Base-by-base conservation (phyloP, 208 protist species). In the Phytomonas sp. region DNA sequence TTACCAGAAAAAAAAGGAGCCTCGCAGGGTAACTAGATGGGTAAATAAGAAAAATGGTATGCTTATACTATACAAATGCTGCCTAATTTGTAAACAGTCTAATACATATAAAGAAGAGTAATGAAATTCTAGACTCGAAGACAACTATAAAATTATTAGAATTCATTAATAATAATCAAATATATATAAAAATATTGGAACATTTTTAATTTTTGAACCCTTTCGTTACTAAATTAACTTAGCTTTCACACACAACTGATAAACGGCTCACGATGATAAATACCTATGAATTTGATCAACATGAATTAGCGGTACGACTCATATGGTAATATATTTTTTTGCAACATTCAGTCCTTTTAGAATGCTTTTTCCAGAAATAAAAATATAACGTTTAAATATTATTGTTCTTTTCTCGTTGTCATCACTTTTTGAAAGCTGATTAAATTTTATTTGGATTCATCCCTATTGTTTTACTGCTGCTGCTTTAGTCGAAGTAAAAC, bases 131-230 rank as follows among this genome's bases (percentile, higher is more conserved):
- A 1, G 13, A 15, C 13, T 17, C 23, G 3, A 4, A 43, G 23
- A 17, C 9, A 64, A 23, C 13, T 15, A 64, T 64, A 64, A 64
- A 64, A 3, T 43, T 43, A 34, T 62, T 17, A 23, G 11, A 43
- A 23, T 64, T 40, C 23, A 60, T n/a, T n/a, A 60, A 28, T 40
- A 23, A 17, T 17, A n/a, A 2, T 2, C 31, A 3, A 43, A n/a
- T 43, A 64, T 64, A 40, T 64, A 64, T 43, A 60, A 64, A 64
- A 23, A 64, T 20, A 17, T 64, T 3, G 31, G 9, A 64, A 5
- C 9, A 43, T 64, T 64, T 34, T 64, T 17, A 23, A 15, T 64
- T n/a, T 40, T 6, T 40, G 23, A 43, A 20, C 9, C 13, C 13
- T 64, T 43, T 64, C 13, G 36, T 20, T 64, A 20, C 3, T 20